Conservation (phyloP, 2,329 filamentous ascomycete genomes). For the Thelonectria rubi region DNA sequence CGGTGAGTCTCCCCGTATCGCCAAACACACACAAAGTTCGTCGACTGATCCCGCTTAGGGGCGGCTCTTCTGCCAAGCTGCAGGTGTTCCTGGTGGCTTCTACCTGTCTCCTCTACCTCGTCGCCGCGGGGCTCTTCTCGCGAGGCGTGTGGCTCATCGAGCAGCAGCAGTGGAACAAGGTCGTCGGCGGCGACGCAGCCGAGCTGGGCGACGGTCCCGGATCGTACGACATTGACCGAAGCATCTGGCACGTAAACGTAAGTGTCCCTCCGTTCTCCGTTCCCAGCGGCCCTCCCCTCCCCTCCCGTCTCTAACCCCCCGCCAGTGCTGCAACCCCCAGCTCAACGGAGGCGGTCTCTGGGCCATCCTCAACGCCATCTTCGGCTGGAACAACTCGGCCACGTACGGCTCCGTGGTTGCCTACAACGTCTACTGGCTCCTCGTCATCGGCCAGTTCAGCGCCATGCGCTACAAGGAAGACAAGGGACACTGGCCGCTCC, state of each 20-base stretch:
- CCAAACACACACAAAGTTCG: no score
- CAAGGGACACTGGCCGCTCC: conserved; percentile 59
- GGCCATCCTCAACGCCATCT: conserved; percentile 86
- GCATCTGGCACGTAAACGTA: conserved; percentile 85
- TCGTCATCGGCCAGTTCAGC: conserved; percentile 75
- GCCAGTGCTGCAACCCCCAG: conserved; percentile 78
- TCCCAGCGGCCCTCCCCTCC: no score
- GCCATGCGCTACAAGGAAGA: conserved; percentile 73
- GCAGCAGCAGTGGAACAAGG: conserved; percentile 72
- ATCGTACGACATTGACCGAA: conserved; percentile 80
- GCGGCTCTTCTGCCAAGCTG: conserved; percentile 54
- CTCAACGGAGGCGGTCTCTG: conserved; percentile 79
- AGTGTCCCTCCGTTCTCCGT: conserved; percentile 45
- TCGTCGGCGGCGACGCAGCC: conserved; percentile 66
- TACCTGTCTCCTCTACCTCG: conserved; percentile 85
- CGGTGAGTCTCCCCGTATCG: conserved; percentile 58
- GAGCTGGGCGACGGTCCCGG: conserved; percentile 70
- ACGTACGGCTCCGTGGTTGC: conserved; percentile 87
- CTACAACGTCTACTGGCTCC: conserved; percentile 89
- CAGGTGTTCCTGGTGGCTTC: conserved; percentile 84
- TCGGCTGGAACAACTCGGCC: conserved; percentile 89
- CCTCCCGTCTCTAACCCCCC: not conserved
- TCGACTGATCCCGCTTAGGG: conserved; percentile 42
- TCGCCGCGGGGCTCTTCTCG: conserved; percentile 84
- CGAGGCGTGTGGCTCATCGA: conserved; percentile 80